Conservation (phyloP, 2,329 filamentous ascomycete genomes). For the Sclerotinia subarctica region DNA sequence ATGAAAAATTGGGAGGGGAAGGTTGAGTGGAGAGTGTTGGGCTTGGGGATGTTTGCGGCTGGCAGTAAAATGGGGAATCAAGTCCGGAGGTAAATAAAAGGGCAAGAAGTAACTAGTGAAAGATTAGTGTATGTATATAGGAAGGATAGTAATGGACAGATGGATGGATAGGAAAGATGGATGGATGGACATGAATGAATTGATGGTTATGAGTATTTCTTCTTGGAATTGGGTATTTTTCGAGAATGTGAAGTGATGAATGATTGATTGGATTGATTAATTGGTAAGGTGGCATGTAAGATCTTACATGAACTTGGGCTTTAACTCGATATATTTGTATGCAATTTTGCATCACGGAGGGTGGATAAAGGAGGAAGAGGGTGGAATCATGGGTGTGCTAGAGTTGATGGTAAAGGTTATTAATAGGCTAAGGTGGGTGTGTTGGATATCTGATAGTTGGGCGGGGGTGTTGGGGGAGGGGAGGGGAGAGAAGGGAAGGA, state of each 20-base stretch:
- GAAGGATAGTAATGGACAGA: slow-evolving; percentile 12
- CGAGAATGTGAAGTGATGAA: neutral
- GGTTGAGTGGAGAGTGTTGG: neutral
- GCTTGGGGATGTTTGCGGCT: neutral
- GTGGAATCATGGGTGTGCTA: too few relatives aligned
- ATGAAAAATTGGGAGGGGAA: neutral
- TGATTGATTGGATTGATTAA: neutral
- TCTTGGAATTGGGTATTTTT: neutral
- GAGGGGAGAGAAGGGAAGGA: too few relatives aligned
- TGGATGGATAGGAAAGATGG: neutral
- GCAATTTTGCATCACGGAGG: too few relatives aligned
- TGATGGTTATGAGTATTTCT: slow-evolving; percentile 11
- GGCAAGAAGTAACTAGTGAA: neutral
- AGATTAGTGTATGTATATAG: slow-evolving; percentile 5
- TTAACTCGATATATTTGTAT: neutral
- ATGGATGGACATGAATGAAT: neutral
- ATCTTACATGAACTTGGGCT: neutral
- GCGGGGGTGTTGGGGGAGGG: too few relatives aligned
- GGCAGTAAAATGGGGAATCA: neutral
- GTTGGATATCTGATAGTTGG: too few relatives aligned
- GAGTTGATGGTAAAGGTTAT: too few relatives aligned
- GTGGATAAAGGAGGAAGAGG: too few relatives aligned
- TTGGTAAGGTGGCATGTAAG: too few relatives aligned
- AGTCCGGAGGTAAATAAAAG: neutral
- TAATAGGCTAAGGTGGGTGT: too few relatives aligned